Evolutionary conservation across 2,329 filamentous ascomycete genomes (phyloP).

Genomic region (Colletotrichum salicis): DNA sequence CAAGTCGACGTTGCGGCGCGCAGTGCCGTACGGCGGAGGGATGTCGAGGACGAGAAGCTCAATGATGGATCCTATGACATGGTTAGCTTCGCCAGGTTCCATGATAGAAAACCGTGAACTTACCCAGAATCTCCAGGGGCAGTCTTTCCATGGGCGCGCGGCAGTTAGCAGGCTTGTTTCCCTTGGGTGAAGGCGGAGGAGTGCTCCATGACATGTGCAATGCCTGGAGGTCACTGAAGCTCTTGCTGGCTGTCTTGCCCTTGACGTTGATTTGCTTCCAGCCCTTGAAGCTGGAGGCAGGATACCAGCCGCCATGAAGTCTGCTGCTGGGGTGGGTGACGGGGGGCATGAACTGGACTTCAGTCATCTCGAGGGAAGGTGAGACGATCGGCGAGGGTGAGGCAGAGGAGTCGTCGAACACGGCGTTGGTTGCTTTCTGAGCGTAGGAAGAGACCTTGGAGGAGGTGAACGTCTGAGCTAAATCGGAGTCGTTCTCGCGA

Average conservation of each 20-base stretch:
- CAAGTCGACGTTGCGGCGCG: conserved; percentile 80
- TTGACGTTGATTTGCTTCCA: conserved; percentile 72
- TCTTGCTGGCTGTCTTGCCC: conserved; percentile 69
- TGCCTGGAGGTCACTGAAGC: conserved; percentile 68
- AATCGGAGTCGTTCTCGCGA: conserved; percentile 67
- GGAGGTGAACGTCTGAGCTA: conserved; percentile 71
- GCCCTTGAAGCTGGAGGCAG: conserved; percentile 67
- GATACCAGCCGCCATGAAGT: conserved; percentile 69
- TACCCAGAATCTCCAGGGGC: conserved; percentile 77
- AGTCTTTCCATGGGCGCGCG: conserved; percentile 72
- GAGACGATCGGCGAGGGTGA: conserved; percentile 47
- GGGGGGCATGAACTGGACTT: conserved; percentile 60
- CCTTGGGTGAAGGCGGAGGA: conserved; percentile 44
- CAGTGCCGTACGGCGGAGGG: conserved; percentile 77
- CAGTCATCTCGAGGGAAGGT: conserved; percentile 46
- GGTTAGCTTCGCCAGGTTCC: conserved; percentile 32
- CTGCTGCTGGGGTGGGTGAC: conserved; percentile 65
- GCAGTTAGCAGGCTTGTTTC: conserved; percentile 54
- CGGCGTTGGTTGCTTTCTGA: conserved; percentile 57
- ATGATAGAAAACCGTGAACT: conserved; percentile 45
- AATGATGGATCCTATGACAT: conserved; percentile 73
- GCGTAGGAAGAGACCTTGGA: conserved; percentile 71
- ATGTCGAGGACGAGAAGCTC: conserved; percentile 79
- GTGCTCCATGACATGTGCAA: conserved; percentile 66
- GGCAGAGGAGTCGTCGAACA: conserved; percentile 60